Base-by-base conservation (phyloP, 768 basidiomycete species). In the Mycena olivaceomarginata region DNA sequence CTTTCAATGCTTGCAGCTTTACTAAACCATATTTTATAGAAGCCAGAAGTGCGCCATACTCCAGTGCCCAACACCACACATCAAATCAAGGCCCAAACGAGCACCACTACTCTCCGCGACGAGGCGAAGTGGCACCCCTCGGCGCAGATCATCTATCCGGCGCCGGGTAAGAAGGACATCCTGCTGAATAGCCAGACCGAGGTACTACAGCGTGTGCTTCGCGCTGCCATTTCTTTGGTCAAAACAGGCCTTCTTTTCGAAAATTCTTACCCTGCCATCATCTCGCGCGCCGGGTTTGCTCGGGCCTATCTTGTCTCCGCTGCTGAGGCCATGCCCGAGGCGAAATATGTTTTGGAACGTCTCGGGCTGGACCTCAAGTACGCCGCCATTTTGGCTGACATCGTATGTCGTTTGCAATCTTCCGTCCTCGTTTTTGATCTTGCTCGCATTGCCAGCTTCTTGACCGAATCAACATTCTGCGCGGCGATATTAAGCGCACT, bases 401-500 rank as follows among this genome's bases (percentile, higher is more conserved):
- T 73, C 25, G 72, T 73, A 46, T 2, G 65, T 40, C 1, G 31
- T 31, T 31, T 31, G 31, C 31, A 31, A 31, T 31, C 22, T 2
- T n/a, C 6, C 2, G 12, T 20, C 2, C 10, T 31, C 39, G 1
- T 11, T 40, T 53, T 1, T 20, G 10, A 2, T 2, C 56, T 39
- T 18, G 63, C 56, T 16, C 43, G 4, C 53, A 40, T 3, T 31
- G 2, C 5, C 39, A 73, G 72, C 56, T 43, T 3, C 45, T 73
- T 2, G 72, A 73, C 53, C 63, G 72, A 12, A 66, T 73, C 51
- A 73, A 73, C 20, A 73, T 73, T 20, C 64, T 59, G 1, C 64
- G 72, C 8, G 72, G 72, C 12, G 57, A 73, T n/a, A 37, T 67
- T 7, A 73, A 73, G 37, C 64, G 65, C 6, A 45, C 22, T 10